Evolutionary conservation across 73 alveolate species (phyloP), one percentile per base, ranked within the genome.

Genomic region (Stentor coeruleus): DNA sequence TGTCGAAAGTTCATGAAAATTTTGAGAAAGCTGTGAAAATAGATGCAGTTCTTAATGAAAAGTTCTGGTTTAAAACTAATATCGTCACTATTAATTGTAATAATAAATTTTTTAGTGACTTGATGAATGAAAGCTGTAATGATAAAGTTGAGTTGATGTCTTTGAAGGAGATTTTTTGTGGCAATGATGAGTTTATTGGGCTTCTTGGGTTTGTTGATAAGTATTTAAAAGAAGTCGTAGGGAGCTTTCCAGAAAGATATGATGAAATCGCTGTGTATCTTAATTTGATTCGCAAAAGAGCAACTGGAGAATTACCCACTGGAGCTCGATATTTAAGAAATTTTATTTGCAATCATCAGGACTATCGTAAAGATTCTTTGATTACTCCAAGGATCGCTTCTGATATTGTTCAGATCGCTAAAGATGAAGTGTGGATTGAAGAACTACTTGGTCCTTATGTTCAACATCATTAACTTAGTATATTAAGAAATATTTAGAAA

Each of bases 271-370:
- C 83, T 41, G 74, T 76, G 49, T 86, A 81, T 82, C 85, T 86
- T 3, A 85, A 90, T 31, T 88, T 93, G 66, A 59, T 94, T 35
- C 74, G 84, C 49, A 66, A 76, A 76, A 93, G 95, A 84, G 96
- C 98, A 20, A 82, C 79, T 75, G 99, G 99, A 0, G 93, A 93
- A 38, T 57, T 86, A 39, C 81, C 85, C 59, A 96, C 99, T 31
- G 97, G 97, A 59, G 99, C 99, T 38, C 59, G 92, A 36, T 95
- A 87, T 88, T 83, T 94, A 79, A 79, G 99, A 84, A 87, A 95
- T 55, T 85, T 95, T 72, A 94, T 95, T 11, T 75, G 72, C 3
- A 77, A 73, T 59, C 98, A 96, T 85, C 98, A 98, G 0, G 88
- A 81, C 59, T 96, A 96, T 84, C 82, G 94, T n/a, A 42, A 93